Conservation (phyloP, 2,329 filamentous ascomycete genomes). For the Acarospora socialis region DNA sequence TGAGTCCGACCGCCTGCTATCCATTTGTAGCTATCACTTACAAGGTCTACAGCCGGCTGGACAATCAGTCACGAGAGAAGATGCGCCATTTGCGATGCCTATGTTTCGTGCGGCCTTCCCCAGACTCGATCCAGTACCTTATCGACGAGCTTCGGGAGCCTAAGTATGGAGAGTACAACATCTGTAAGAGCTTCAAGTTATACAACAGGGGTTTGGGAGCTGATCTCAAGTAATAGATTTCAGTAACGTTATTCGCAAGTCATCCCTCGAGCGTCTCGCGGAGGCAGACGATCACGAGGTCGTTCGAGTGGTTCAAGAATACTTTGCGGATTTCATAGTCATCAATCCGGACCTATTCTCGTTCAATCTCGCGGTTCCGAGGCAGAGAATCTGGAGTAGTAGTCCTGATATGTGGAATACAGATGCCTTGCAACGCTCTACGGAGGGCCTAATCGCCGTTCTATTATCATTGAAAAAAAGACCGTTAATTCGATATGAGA, state of each 20-base stretch:
- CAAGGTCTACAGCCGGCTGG: constrained; percentile 51
- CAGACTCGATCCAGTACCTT: constrained; percentile 81
- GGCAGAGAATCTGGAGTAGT: constrained; percentile 65
- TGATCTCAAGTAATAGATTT: constrained; percentile 46
- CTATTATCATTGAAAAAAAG: constrained; percentile 91
- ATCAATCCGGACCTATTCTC: constrained; percentile 91
- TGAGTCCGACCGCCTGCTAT: constrained; percentile 40
- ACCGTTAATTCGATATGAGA: constrained; percentile 83
- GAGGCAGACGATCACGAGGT: constrained; percentile 97
- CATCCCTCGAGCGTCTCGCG: constrained; percentile 78
- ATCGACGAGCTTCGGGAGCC: constrained; percentile 93
- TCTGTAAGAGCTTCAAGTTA: constrained; percentile 38
- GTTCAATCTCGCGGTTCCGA: constrained; percentile 56
- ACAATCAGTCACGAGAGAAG: constrained; percentile 81
- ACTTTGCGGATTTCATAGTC: constrained; percentile 91
- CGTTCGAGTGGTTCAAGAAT: constrained; percentile 83
- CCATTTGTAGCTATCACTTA: no score
- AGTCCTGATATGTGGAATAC: constrained; percentile 81
- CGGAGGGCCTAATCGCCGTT: constrained; percentile 73
- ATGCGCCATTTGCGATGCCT: constrained; percentile 94
- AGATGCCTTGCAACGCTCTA: constrained; percentile 71
- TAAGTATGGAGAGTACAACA: constrained; percentile 92
- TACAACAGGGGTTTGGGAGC: background rate
- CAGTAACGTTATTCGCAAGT: constrained; percentile 96
- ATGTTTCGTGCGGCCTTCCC: constrained; percentile 81